These are phyloP conservation scores for Grosmannia huntii DNA, from an alignment of 2,329 filamentous ascomycete species.

Conservation along the genomic window DNA sequence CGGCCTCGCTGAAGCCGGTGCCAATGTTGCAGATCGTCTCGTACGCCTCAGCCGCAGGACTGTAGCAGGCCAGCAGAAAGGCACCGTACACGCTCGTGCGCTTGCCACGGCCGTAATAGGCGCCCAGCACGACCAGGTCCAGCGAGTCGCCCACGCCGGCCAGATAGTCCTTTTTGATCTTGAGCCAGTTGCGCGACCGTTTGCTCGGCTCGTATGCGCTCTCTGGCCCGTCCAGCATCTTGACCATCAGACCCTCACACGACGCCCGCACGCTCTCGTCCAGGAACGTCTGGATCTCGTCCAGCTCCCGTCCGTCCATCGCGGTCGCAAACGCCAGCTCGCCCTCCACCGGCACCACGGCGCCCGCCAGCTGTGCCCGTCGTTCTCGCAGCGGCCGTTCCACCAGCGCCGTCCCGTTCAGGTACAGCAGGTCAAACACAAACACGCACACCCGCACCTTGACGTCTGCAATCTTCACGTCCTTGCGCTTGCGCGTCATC, in stretches of 20 bases:
- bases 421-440: conserved; percentile 86
- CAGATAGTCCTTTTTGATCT: conserved; percentile 98
- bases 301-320: conserved; percentile 77
- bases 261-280: conserved; percentile 93
- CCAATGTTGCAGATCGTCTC: conserved; percentile 98
- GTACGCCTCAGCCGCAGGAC: conserved; percentile 64
- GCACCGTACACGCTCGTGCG: conserved; percentile 91
- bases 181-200: conserved; percentile 95
- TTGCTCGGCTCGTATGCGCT: conserved; percentile 95
- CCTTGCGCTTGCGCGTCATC: conserved; percentile 96
- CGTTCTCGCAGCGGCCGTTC: conserved; percentile 78
- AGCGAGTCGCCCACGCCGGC: conserved; percentile 88
- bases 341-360: conserved; percentile 69
- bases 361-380: conserved; percentile 56
- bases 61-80: conserved; percentile 91
- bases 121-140: conserved; percentile 88
- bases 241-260: conserved; percentile 97
- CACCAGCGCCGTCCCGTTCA: conserved; percentile 84
- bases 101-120: conserved; percentile 90
- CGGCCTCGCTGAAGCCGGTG: conserved; percentile 89
- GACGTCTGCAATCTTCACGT: conserved; percentile 88
- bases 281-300: conserved; percentile 83
- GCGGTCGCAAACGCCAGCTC: conserved; percentile 84
- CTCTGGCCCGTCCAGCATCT: conserved; percentile 91
- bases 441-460: conserved; percentile 97